These are phyloP conservation scores for Miscanthus lutarioriparius DNA, from an alignment of 176 grass and related monocot species.

Conservation along the genomic window DNA sequence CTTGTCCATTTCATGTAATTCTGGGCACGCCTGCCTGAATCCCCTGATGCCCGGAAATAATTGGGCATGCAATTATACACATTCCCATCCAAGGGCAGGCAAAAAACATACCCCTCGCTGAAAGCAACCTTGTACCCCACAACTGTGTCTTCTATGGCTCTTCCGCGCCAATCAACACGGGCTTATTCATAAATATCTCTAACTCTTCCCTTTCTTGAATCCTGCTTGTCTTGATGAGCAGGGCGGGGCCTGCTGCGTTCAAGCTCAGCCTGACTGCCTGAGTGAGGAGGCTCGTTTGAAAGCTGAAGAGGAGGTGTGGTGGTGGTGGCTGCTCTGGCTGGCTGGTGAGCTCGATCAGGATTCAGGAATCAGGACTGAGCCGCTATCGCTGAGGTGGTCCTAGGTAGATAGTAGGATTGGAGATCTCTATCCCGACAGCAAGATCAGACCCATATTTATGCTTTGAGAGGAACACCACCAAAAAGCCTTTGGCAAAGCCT, in stretches of 20 bases:
- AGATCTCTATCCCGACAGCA: slow-evolving; percentile 60
- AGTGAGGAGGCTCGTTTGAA: background rate
- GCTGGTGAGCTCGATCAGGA: background rate
- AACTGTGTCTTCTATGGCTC: background rate
- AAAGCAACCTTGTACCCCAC: slow-evolving; percentile 43
- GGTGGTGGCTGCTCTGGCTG: background rate
- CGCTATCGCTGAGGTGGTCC: slow-evolving; percentile 41
- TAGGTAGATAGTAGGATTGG: slow-evolving; percentile 40
- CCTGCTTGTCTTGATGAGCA: slow-evolving; percentile 10
- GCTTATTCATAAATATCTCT: slow-evolving; percentile 43
- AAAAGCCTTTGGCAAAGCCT: slow-evolving; percentile 49
- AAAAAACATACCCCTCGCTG: slow-evolving; percentile 13
- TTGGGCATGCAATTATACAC: slow-evolving; percentile 9
- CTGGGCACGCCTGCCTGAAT: background rate
- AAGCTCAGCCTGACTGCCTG: background rate
- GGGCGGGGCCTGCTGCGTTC: background rate
- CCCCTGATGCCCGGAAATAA: background rate
- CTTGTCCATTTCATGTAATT: background rate
- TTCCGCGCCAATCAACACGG: slow-evolving; percentile 26
- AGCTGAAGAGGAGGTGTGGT: background rate
- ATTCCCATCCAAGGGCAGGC: background rate
- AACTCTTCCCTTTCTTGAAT: slow-evolving; percentile 44
- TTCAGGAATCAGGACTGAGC: background rate
- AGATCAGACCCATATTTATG: slow-evolving; percentile 56
- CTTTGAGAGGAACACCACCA: slow-evolving; percentile 43